These are phyloP conservation scores for Quillaja saponaria DNA, from an alignment of 306 rosid genomes.

Conservation along the genomic window DNA sequence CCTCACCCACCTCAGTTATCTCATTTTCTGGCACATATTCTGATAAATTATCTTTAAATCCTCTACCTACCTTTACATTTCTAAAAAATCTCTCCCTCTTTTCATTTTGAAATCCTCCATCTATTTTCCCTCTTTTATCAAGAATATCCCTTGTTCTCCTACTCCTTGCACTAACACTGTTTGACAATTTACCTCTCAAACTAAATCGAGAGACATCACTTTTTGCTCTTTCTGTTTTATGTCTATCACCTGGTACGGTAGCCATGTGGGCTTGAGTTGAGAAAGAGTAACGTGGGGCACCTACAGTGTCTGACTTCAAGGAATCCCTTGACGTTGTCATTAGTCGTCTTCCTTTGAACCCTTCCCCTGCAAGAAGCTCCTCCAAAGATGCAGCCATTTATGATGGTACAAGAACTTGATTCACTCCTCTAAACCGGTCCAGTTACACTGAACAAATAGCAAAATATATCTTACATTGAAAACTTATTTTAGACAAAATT, in stretches of 20 bases:
- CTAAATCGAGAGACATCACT: conserved; percentile 32
- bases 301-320: conserved; percentile 39
- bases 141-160: conserved; percentile 20
- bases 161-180: conserved; percentile 6
- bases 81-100: conserved; percentile 12
- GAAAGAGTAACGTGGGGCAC: conserved; percentile 34
- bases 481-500: no score
- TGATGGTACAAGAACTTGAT: conserved; percentile 14
- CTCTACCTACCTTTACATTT: neutral
- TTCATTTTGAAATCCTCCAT: conserved; percentile 22
- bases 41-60: conserved; percentile 2
- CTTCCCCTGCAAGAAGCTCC: conserved; percentile 78
- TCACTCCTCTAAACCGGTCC: no score
- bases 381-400: conserved; percentile 76
- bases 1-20: conserved; percentile 22
- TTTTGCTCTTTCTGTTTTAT: conserved; percentile 30
- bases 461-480: no score
- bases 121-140: conserved; percentile 19
- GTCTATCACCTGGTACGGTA: conserved; percentile 35
- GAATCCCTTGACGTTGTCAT: conserved; percentile 51
- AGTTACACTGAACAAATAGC: no score
- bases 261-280: conserved; percentile 24
- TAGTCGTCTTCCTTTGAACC: conserved; percentile 63
- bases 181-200: neutral
- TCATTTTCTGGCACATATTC: conserved; percentile 25